phyloP scores from a whole-genome alignment of 31 red algal genomes.

The Asparagopsis taxiformis region DNA sequence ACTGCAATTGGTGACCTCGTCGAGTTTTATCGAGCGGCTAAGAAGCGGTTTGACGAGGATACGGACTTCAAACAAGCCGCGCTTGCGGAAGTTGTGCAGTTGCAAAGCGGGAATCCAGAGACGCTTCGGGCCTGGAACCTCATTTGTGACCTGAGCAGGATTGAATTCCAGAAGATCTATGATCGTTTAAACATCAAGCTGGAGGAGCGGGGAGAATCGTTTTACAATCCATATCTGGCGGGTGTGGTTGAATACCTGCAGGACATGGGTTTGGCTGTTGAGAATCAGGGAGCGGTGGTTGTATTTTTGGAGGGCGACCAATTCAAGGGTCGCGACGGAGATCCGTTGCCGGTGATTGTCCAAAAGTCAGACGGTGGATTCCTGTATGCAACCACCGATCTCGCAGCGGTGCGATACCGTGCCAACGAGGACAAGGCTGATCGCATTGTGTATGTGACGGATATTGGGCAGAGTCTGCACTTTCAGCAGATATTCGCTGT shows the following conservation, averaged over 20 bases:
- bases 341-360: constrained; percentile 84
- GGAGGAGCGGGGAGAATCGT: constrained; percentile 92
- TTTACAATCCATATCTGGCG: constrained; percentile 93
- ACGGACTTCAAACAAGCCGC: background rate
- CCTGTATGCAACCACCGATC: constrained; percentile 96
- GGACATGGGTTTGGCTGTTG: constrained; percentile 68
- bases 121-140: constrained; percentile 85
- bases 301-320: constrained; percentile 93
- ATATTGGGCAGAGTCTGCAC: constrained; percentile 94
- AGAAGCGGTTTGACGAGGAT: background rate
- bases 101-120: background rate
- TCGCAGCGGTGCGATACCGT: constrained; percentile 96
- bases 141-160: constrained; percentile 84
- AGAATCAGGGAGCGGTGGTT: constrained; percentile 83
- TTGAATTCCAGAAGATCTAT: constrained; percentile 97
- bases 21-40: constrained; percentile 21
- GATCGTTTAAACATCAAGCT: constrained; percentile 86
- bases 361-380: constrained; percentile 97
- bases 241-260: constrained; percentile 65
- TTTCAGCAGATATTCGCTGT: constrained; percentile 99
- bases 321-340: constrained; percentile 80
- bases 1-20: constrained; percentile 90
- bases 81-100: background rate
- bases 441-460: constrained; percentile 98
- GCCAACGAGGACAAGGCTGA: constrained; percentile 78